Base-by-base conservation (phyloP, 345 rosid species). In the Brassica incana region DNA sequence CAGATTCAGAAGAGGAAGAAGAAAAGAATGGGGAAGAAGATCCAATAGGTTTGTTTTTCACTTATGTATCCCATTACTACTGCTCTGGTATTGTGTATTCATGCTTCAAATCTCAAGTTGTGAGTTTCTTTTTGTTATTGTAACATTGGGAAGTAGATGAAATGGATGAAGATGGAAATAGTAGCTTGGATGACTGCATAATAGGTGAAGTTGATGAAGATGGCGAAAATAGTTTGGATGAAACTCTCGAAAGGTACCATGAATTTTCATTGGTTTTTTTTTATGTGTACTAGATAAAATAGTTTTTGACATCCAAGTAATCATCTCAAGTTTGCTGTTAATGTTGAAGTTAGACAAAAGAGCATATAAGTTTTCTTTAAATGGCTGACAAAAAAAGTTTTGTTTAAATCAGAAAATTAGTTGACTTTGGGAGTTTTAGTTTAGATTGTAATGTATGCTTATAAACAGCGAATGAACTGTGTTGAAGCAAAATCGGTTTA, bases 1-100 rank as follows among this genome's bases (percentile, higher is more conserved):
- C 97, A 90, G 97, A 90, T 86, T 84, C 87, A 18, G 99, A 87
- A 69, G 86, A 89, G 4, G 93, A 75, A 64, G 91, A 88, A 66
- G 82, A 82, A 3, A 89, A 27, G 48, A 72, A 76, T 64, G 89
- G 69, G 16, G 92, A 83, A 15, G 60, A 15, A 70, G 82, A 85
- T 36, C 84, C 27, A 72, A 73, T 84, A 85, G 97, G 97, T 94
- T 15, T 67, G 87, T 8, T 67, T 6, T 5, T 8, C 68, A 43
- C 63, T n/a, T 70, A 18, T 67, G 36, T n/a, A 72, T n/a, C 59
- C 9, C 62, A 32, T 81, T 45, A 78, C 27, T 35, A 16, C 45
- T 50, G 6, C 56, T 25, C 52, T 29, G 20, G 69, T 64, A 11
- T 18, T 14, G 56, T 72, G 36, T 20, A 14, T 67, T 6, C 32